Evolutionary conservation across 345 rosid species (phyloP), one percentile per base, ranked within the genome.

Genomic region (Brassica carinata): DNA sequence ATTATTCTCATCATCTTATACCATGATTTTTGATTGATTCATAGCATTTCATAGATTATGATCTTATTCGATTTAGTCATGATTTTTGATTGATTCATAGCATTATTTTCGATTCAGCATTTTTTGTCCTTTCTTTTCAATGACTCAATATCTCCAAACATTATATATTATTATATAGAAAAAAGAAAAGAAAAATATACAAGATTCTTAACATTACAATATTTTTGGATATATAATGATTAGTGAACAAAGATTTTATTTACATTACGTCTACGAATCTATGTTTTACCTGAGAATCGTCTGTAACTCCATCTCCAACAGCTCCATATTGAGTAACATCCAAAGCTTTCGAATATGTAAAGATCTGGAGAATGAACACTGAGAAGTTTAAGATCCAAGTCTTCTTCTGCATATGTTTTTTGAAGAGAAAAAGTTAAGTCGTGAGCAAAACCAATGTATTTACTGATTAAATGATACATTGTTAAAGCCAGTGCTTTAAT

Each of bases 271-370:
- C 8, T 18, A 17, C 2, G 5, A 5, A 18, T 57, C 19, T 5
- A 9, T 48, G 2, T 23, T 55, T 78, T 68, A 82, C 78, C 82
- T 75, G 82, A 0, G 81, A 81, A 81, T 64, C 69, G 3, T 81
- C 66, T 69, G 79, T 80, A 69, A 69, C 75, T 48, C 85, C 82
- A 82, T 82, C 77, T 30, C 85, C 85, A 64, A 69, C n/a, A 8
- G 85, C 85, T 53, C 85, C 82, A 14, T 5, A 77, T 64, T 78
- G 82, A 69, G 58, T 82, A 63, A 82, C 79, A 74, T 82, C 85
- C 67, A 78, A 68, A 53, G 79, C 79, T 31, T n/a, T 40, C 0
- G 79, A 82, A 73, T 71, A 77, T 19, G 67, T 77, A 66, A 77
- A 73, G 62, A 48, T 53, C 18, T 73, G 84, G 74, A 81, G 77